phyloP scores from a whole-genome alignment of 1,284 basidiomycete species.

The Cutaneotrichosporon curvatum region DNA sequence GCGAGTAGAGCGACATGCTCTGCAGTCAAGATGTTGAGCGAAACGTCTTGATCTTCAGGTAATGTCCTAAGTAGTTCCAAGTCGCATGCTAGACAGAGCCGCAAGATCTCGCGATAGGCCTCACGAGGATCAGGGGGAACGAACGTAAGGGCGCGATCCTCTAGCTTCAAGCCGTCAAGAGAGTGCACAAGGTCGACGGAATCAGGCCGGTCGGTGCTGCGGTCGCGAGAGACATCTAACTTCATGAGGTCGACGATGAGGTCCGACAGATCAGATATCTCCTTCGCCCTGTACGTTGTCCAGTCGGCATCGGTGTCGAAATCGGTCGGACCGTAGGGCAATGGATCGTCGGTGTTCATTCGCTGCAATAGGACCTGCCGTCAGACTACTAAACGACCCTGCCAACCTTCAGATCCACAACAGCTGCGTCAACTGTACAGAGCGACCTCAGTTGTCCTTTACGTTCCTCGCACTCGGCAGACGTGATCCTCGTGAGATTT shows the following conservation, averaged over 20 bases:
- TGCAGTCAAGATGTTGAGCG: conserved; percentile 80
- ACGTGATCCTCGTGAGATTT: no score
- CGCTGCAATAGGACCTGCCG: conserved; percentile 78
- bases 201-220: conserved; percentile 7
- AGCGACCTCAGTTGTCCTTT: conserved; percentile 6
- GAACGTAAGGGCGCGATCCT: conserved; percentile 51
- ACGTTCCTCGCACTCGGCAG: no score
- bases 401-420: conserved; percentile 71
- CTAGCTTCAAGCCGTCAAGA: conserved; percentile 21
- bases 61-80: conserved; percentile 83
- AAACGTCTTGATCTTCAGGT: conserved; percentile 92
- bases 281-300: conserved; percentile 74
- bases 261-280: conserved; percentile 68
- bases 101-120: conserved; percentile 76
- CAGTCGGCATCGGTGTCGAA: conserved; percentile 75
- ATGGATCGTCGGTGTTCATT: conserved; percentile 72
- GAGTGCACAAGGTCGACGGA: conserved; percentile 60
- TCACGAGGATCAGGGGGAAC: conserved; percentile 83
- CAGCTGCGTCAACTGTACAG: conserved; percentile 57
- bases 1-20: conserved; percentile 75
- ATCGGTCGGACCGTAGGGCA: conserved; percentile 79
- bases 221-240: conserved; percentile 9
- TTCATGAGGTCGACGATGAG: conserved; percentile 10
- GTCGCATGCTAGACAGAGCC: conserved; percentile 76
- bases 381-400: conserved; percentile 8